Percentiles rank a stretch among this genome's conserved stretches.
These are phyloP conservation scores for Kodamaea ohmeri DNA, from an alignment of 1,139 yeast species.

Conservation along the genomic window DNA sequence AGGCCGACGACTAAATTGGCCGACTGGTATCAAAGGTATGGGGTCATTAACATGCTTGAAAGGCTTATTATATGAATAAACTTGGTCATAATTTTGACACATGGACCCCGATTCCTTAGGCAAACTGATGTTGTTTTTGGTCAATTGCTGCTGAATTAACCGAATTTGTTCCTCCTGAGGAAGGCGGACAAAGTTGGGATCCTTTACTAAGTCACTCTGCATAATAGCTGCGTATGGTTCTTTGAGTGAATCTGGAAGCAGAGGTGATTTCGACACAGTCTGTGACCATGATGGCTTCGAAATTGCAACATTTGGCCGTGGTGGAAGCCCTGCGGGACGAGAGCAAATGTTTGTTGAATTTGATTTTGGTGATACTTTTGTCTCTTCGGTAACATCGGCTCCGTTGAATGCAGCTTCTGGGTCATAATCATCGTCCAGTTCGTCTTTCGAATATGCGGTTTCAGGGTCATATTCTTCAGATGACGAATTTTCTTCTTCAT, in stretches of 20 bases:
- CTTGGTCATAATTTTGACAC: slow-evolving; percentile 37
- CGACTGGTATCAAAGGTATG: slow-evolving; percentile 47
- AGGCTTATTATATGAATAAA: slow-evolving; percentile 41
- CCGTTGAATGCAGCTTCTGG: background rate
- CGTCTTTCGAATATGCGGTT: slow-evolving; percentile 9
- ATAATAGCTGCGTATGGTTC: slow-evolving; percentile 37
- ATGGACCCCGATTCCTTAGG: slow-evolving; percentile 13
- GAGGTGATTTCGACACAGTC: background rate
- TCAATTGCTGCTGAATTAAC: slow-evolving; percentile 30
- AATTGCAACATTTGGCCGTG: no score
- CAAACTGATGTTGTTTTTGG: slow-evolving; percentile 26
- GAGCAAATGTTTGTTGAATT: slow-evolving; percentile 5
- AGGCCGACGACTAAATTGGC: slow-evolving; percentile 55
- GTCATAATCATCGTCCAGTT: slow-evolving; percentile 4
- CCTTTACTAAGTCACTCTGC: slow-evolving; percentile 32
- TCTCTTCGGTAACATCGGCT: background rate
- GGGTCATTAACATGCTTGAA: slow-evolving; percentile 30
- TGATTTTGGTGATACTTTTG: slow-evolving; percentile 1
- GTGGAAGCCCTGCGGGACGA: slow-evolving; percentile 24
- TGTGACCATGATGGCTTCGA: slow-evolving; percentile 24
- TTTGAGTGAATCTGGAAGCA: slow-evolving; percentile 18
- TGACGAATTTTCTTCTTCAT: slow-evolving; percentile 9
- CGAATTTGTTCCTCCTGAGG: slow-evolving; percentile 35
- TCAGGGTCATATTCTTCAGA: slow-evolving; percentile 28
- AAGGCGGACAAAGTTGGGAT: slow-evolving; percentile 30